Percentiles rank a stretch among this genome's conserved stretches.
Conservation (phyloP, 495 filamentous ascomycete species). For the Cercophora newfieldiana region DNA sequence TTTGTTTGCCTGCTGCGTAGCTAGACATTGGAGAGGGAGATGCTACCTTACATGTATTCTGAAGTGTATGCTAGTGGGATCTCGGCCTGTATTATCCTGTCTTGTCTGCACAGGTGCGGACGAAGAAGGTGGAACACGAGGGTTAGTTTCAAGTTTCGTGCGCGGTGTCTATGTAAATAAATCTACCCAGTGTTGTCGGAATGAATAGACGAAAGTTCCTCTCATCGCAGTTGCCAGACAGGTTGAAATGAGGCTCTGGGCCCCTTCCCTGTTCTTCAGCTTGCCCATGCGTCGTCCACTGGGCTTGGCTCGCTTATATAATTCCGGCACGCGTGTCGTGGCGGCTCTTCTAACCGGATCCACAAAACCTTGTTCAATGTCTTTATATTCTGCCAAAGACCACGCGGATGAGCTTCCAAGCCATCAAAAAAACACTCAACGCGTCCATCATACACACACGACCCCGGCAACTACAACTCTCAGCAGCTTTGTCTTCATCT, state of each 20-base stretch:
- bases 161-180: neutral
- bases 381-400: neutral
- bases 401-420: neutral
- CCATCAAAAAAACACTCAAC: neutral
- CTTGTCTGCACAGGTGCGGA: neutral
- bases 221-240: neutral
- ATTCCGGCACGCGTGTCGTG: neutral
- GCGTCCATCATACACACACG: neutral
- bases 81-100: too few relatives aligned
- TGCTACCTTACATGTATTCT: neutral
- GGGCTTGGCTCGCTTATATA: slow-evolving; percentile 3
- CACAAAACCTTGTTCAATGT: neutral
- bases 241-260: neutral
- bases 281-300: neutral
- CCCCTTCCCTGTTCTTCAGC: neutral
- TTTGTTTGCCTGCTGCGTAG: neutral
- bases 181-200: neutral
- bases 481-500: neutral
- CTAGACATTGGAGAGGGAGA: neutral
- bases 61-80: neutral
- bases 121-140: neutral
- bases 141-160: neutral
- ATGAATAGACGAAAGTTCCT: neutral
- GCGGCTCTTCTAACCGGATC: neutral
- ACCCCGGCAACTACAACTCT: neutral